phyloP scores from a whole-genome alignment of 1,139 yeast species.

The Kodamaea plutei region DNA sequence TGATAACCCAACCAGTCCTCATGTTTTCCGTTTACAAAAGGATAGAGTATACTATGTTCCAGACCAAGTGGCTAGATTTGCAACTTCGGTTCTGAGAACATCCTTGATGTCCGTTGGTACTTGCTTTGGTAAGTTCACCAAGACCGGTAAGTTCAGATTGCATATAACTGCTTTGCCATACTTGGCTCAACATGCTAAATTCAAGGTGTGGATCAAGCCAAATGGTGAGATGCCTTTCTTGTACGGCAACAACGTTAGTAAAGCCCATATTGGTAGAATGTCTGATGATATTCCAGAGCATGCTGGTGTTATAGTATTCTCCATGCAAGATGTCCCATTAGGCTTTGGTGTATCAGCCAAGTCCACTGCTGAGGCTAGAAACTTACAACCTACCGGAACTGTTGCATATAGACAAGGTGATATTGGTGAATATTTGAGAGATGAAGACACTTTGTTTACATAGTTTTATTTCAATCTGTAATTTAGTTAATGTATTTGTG shows the following conservation, averaged over 20 bases:
- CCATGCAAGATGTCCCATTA: constrained; percentile 89
- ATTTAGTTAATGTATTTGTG: no score
- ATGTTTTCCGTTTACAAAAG: constrained; percentile 92
- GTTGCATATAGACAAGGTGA: constrained; percentile 97
- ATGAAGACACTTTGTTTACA: constrained; percentile 92
- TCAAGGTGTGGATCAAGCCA: constrained; percentile 91
- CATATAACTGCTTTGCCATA: constrained; percentile 89
- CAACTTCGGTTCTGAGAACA: constrained; percentile 85
- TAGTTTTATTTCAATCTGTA: constrained; percentile 24
- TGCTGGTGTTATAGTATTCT: constrained; percentile 86
- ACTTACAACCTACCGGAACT: constrained; percentile 87
- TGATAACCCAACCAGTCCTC: constrained; percentile 86
- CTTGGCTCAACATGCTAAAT: constrained; percentile 83
- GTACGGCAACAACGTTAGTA: constrained; percentile 93
- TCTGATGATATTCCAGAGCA: constrained; percentile 98
- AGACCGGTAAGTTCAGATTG: constrained; percentile 92
- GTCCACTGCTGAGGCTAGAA: constrained; percentile 84
- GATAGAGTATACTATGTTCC: constrained; percentile 93
- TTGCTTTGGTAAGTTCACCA: constrained; percentile 94
- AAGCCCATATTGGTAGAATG: constrained; percentile 96
- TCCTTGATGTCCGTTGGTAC: constrained; percentile 90
- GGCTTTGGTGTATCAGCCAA: constrained; percentile 97
- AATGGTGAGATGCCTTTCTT: constrained; percentile 98
- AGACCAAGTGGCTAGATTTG: constrained; percentile 77
- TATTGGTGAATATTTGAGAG: constrained; percentile 97